Percentiles rank a stretch among this genome's conserved stretches.
phyloP scores from a whole-genome alignment of 495 filamentous ascomycete species.

The Choiromyces venosus region DNA sequence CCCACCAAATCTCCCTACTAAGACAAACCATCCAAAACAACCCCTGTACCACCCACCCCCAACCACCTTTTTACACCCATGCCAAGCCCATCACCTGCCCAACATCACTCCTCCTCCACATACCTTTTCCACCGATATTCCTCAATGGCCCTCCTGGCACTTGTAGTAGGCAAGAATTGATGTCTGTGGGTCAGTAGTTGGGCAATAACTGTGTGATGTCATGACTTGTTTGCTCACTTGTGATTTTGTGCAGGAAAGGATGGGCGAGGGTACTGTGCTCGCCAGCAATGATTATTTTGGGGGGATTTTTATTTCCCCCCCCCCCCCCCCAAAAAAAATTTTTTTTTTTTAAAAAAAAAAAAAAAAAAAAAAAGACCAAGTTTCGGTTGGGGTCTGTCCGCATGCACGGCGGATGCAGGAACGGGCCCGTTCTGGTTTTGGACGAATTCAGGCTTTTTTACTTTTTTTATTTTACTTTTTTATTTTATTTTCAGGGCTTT shows the following conservation, averaged over 20 bases:
- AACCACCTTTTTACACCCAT: background rate
- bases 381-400: background rate
- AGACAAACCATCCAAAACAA: background rate
- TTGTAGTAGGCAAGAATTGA: background rate
- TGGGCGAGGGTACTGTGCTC: background rate
- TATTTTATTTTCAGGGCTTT: no score
- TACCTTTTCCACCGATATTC: background rate
- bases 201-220: background rate
- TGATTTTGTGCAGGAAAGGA: background rate
- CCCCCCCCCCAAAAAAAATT: no score
- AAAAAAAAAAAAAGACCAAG: no score
- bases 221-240: background rate
- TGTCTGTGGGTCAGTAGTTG: background rate
- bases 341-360: no score
- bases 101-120: background rate
- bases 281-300: background rate
- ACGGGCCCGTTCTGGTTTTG: background rate
- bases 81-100: background rate
- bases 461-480: background rate
- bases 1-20: constrained; percentile 1
- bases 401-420: background rate
- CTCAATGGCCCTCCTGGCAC: background rate
- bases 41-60: background rate
- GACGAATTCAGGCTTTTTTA: background rate
- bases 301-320: background rate